Evolutionary conservation across 2,329 filamentous ascomycete genomes (phyloP).

Genomic region (Neocucurbitaria cava): DNA sequence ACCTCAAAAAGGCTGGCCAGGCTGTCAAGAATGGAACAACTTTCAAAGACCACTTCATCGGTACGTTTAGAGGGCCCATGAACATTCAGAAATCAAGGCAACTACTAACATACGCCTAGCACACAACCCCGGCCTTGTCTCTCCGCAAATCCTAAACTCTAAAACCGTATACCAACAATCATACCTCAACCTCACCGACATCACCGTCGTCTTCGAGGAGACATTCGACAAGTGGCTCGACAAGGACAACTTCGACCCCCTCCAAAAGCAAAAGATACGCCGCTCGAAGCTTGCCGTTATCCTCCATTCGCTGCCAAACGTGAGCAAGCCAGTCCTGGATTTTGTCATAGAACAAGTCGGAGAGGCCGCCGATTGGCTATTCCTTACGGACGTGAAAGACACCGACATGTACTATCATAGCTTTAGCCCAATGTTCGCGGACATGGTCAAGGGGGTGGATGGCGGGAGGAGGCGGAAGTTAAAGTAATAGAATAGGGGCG

Average conservation of each 20-base stretch:
- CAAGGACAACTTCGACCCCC: constrained; percentile 23
- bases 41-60: constrained; percentile 35
- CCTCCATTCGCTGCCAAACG: constrained; percentile 34
- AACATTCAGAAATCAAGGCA: neutral
- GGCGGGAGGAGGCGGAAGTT: constrained; percentile 1
- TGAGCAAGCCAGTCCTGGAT: constrained; percentile 30
- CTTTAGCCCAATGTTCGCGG: constrained; percentile 32
- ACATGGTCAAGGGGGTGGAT: constrained; percentile 31
- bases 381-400: constrained; percentile 29
- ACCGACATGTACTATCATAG: constrained; percentile 39
- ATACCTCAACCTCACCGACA: constrained; percentile 39
- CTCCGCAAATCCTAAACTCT: constrained; percentile 23
- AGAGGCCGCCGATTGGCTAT: constrained; percentile 40
- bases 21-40: constrained; percentile 26
- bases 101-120: constrained; percentile 12
- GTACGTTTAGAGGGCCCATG: constrained; percentile 11
- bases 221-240: constrained; percentile 39
- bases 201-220: constrained; percentile 44
- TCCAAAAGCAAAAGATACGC: constrained; percentile 25
- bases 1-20: constrained; percentile 28
- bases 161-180: constrained; percentile 24
- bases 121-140: constrained; percentile 38
- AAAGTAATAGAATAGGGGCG: neutral
- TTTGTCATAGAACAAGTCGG: constrained; percentile 40
- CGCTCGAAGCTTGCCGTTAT: constrained; percentile 35